A percentile compares a stretch with the other conserved stretches of the same genome.
phyloP scores from a whole-genome alignment of 352 stramenopile genomes.

The Saprolegnia parasitica region DNA sequence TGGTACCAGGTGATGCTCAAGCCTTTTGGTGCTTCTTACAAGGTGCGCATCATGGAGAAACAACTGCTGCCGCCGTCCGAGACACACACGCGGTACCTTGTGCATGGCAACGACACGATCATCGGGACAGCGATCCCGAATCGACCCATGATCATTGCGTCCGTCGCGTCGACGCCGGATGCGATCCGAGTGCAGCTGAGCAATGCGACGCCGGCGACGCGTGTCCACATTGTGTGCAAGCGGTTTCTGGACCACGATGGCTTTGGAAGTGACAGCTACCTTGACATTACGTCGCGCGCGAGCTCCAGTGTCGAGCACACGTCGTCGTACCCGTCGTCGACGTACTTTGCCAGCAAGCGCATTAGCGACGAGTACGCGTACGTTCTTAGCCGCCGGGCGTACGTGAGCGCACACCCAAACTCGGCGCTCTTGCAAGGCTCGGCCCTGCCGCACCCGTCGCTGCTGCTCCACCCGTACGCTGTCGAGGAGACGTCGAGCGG shows the following conservation, averaged over 20 bases:
- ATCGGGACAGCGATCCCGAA: neutral
- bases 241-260: neutral
- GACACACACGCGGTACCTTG: too few species aligned
- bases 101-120: too few species aligned
- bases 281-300: neutral
- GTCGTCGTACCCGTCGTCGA: constrained; percentile 2
- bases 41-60: neutral
- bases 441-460: constrained; percentile 42
- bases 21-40: neutral
- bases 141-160: neutral
- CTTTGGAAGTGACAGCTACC: neutral
- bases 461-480: constrained; percentile 52
- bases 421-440: constrained; percentile 35
- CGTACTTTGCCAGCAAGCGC: constrained; percentile 53
- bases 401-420: constrained; percentile 29
- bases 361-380: constrained; percentile 73
- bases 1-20: neutral
- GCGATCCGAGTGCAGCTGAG: neutral
- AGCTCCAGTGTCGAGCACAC: neutral
- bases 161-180: neutral
- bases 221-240: constrained; percentile 13
- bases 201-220: constrained; percentile 11
- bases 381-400: constrained; percentile 52
- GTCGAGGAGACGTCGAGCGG: constrained; percentile 33
- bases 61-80: too few species aligned